Conservation (phyloP, 176 grass and related monocot genomes). For the Puya raimondii region DNA sequence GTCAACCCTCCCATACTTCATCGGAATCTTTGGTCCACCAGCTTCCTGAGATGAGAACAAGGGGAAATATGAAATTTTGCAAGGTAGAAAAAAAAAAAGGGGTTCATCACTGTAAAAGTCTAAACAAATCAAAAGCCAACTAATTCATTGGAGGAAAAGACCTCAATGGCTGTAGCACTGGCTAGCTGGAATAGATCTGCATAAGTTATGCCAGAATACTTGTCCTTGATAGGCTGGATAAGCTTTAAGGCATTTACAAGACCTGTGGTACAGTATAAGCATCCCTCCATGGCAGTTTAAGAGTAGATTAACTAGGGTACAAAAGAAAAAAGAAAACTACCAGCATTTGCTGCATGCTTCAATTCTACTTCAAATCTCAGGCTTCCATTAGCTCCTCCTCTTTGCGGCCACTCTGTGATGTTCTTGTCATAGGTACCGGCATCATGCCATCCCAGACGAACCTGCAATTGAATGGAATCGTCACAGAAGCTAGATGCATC, state of each 20-base stretch:
- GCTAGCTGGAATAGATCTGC: conserved; percentile 92
- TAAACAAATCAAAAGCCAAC: conserved; percentile 5
- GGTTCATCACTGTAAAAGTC: background rate
- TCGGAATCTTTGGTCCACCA: conserved; percentile 82
- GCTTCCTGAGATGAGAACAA: conserved; percentile 56
- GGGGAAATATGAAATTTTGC: background rate
- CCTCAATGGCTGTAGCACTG: conserved; percentile 91
- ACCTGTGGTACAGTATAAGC: conserved; percentile 22
- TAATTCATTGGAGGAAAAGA: conserved; percentile 7
- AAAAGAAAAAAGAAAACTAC: conserved; percentile 22
- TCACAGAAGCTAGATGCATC: background rate
- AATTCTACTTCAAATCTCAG: conserved; percentile 86
- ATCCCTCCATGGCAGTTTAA: background rate
- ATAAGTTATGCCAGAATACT: conserved; percentile 63
- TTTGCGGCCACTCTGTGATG: conserved; percentile 77
- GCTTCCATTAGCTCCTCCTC: conserved; percentile 93
- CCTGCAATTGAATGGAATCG: conserved; percentile 24
- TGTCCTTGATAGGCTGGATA: conserved; percentile 73
- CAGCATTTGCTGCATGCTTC: conserved; percentile 96
- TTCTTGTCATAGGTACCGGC: conserved; percentile 89
- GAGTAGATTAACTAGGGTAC: background rate
- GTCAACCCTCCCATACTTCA: conserved; percentile 86
- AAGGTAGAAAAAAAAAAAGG: background rate
- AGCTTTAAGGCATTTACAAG: conserved; percentile 83
- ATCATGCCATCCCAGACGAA: conserved; percentile 96